A percentile compares a stretch with the other conserved stretches of the same genome.
Conservation (phyloP, 169 alveolate species). For the Plasmodium yoelii region DNA sequence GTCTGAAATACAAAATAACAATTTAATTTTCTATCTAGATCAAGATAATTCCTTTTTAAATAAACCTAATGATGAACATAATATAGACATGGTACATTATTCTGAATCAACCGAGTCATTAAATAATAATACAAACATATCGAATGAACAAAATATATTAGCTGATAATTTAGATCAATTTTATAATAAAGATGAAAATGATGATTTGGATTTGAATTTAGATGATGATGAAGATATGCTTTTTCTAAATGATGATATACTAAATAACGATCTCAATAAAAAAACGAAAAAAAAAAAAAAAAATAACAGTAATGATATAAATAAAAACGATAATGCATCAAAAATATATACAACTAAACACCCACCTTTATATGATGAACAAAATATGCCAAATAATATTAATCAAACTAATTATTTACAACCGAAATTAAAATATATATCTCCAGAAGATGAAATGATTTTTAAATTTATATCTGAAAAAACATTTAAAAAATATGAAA, state of each 20-base stretch:
- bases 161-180: neutral
- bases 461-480: conserved; percentile 54
- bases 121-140: no score
- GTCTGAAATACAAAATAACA: no score
- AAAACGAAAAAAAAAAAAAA: conserved; percentile 35
- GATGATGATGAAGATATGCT: neutral
- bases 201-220: neutral
- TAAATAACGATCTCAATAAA: conserved; percentile 16
- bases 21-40: no score
- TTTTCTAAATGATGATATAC: no score
- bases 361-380: neutral
- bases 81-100: no score
- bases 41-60: no score
- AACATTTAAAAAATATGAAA: conserved; percentile 43
- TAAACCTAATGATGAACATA: no score
- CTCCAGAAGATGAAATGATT: conserved; percentile 59
- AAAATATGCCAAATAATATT: conserved; percentile 1
- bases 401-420: neutral
- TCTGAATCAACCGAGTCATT: no score
- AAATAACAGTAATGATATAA: conserved; percentile 3
- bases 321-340: neutral
- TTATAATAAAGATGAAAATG: neutral
- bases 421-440: conserved; percentile 5
- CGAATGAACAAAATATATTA: no score
- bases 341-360: neutral